Percentiles rank a stretch among this genome's conserved stretches.
Conservation (phyloP, 2,329 filamentous ascomycete genomes). For the Aureobasidium leucospermi region DNA sequence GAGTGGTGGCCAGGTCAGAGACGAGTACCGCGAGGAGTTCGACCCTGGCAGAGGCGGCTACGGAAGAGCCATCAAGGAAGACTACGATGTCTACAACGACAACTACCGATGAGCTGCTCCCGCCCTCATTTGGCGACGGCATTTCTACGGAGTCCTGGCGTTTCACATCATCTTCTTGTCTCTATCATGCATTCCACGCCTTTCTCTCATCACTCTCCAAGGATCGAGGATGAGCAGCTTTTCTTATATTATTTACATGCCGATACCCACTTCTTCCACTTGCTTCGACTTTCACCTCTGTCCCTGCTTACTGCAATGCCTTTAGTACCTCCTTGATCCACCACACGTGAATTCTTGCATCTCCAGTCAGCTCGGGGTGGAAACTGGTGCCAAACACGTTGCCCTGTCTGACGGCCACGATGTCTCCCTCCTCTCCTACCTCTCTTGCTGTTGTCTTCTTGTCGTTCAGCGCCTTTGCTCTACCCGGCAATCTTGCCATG, state of each 20-base stretch:
- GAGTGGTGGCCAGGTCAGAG: constrained; percentile 91
- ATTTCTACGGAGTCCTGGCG: background rate
- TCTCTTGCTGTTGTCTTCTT: constrained; percentile 40
- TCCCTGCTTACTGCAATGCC: background rate
- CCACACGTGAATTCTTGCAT: constrained; percentile 85
- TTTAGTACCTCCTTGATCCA: constrained; percentile 67
- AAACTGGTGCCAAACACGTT: constrained; percentile 95
- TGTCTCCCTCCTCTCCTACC: constrained; percentile 55
- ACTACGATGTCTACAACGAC: constrained; percentile 14
- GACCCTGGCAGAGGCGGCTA: constrained; percentile 56
- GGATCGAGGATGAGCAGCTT: constrained; percentile 3
- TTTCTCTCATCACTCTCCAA: constrained; percentile 1
- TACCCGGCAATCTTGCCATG: constrained; percentile 49
- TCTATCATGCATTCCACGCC: background rate
- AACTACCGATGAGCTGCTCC: constrained; percentile 5
- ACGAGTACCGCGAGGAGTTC: constrained; percentile 96
- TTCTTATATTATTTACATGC: constrained; percentile 1
- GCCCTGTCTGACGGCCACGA: constrained; percentile 81
- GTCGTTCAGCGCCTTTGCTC: constrained; percentile 42
- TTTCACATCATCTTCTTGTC: background rate
- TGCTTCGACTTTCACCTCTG: background rate
- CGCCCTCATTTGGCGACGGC: background rate
- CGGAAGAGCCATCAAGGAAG: constrained; percentile 14
- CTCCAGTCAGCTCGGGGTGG: constrained; percentile 85
- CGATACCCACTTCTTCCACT: background rate